Evolutionary conservation across 805 yeast genomes (phyloP).

Genomic region (Candida arabinofermentans): DNA sequence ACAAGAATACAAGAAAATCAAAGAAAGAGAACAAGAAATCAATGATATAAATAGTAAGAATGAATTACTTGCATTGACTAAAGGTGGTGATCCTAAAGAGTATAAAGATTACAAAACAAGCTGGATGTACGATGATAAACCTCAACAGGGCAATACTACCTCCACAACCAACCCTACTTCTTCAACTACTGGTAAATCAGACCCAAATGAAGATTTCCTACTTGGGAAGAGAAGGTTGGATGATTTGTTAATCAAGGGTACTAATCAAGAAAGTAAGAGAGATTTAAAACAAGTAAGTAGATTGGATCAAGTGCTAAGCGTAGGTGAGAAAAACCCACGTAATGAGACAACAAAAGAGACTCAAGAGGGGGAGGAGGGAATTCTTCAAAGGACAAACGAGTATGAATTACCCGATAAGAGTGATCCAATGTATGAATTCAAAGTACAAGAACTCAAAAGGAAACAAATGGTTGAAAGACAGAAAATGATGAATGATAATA

Average conservation of each 20-base stretch:
- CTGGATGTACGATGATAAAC: constrained; percentile 84
- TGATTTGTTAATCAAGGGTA: not conserved
- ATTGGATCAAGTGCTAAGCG: constrained; percentile 22
- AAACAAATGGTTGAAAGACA: constrained; percentile 7
- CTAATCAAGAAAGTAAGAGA: not conserved
- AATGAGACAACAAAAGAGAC: constrained; percentile 3
- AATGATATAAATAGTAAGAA: constrained; percentile 56
- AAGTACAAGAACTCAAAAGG: constrained; percentile 26
- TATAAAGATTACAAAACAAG: constrained; percentile 46
- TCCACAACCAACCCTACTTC: constrained; percentile 14
- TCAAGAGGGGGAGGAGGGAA: too few relatives aligned
- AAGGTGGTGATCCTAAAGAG: constrained; percentile 41
- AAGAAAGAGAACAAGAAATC: constrained; percentile 61
- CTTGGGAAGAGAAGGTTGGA: constrained; percentile 4
- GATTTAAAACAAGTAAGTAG: constrained; percentile 2
- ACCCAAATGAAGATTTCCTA: constrained; percentile 18
- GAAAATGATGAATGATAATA: not conserved
- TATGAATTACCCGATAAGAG: constrained; percentile 26
- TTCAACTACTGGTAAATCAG: constrained; percentile 41
- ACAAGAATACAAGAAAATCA: constrained; percentile 61
- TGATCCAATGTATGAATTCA: constrained; percentile 50
- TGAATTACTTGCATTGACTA: constrained; percentile 38
- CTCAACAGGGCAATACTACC: not conserved
- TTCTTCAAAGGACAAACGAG: not conserved
- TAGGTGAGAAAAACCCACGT: constrained; percentile 10